These are phyloP conservation scores for Triticum urartu DNA, from an alignment of 176 grass and related monocot genomes.

Conservation along the genomic window DNA sequence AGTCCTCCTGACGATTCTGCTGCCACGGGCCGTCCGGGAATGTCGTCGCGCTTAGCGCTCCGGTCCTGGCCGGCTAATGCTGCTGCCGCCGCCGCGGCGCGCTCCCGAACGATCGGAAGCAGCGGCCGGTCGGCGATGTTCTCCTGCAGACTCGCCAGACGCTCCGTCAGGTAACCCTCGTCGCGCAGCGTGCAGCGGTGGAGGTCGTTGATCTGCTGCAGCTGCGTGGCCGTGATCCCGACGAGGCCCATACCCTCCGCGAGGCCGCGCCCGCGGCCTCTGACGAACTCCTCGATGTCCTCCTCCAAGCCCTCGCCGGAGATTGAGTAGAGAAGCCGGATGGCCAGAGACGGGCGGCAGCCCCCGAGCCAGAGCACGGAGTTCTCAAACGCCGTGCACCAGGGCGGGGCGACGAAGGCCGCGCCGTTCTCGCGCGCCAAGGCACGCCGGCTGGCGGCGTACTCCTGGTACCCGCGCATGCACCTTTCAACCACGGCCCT, in stretches of 20 bases:
- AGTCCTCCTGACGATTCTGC: not conserved
- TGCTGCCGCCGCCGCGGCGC: not conserved
- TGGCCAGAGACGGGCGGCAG: slow-evolving; percentile 65
- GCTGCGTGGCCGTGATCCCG: slow-evolving; percentile 48
- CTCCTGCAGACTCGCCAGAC: slow-evolving; percentile 62
- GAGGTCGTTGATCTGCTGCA: slow-evolving; percentile 54
- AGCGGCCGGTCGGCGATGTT: slow-evolving; percentile 65
- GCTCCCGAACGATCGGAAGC: slow-evolving; percentile 46
- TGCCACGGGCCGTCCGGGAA: not conserved
- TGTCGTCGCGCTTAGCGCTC: not conserved
- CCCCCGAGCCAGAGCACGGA: slow-evolving; percentile 68
- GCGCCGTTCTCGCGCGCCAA: slow-evolving; percentile 39
- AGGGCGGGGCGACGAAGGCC: slow-evolving; percentile 57
- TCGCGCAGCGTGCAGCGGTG: slow-evolving; percentile 51
- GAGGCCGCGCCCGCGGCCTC: not conserved
- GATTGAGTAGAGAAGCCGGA: slow-evolving; percentile 70
- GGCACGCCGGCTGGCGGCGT: slow-evolving; percentile 29
- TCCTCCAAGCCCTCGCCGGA: slow-evolving; percentile 57
- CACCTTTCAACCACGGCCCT: slow-evolving; percentile 37
- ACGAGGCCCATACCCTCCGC: not conserved
- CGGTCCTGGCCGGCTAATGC: not conserved
- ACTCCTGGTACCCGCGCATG: slow-evolving; percentile 62
- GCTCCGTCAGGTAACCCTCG: slow-evolving; percentile 45
- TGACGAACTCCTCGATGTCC: slow-evolving; percentile 41
- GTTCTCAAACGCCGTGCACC: slow-evolving; percentile 83